A percentile compares a stretch with the other conserved stretches of the same genome.
phyloP scores from a whole-genome alignment of 202 grass and related monocot genomes.

The Setaria viridis region DNA sequence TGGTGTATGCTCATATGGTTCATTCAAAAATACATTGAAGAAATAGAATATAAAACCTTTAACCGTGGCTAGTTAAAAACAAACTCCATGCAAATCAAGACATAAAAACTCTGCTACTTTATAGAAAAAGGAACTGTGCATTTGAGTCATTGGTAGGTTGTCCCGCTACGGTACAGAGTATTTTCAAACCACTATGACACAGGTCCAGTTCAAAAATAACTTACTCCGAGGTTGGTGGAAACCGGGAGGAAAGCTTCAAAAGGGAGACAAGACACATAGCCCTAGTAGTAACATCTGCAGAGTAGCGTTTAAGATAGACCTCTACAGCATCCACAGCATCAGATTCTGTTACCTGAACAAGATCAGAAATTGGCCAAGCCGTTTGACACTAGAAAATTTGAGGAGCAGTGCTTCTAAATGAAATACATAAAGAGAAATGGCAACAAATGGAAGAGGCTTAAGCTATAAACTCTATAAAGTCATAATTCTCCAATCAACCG shows the following conservation, averaged over 20 bases:
- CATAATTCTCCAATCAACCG: constrained; percentile 20
- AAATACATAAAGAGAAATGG: constrained; percentile 28
- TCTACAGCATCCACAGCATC: constrained; percentile 95
- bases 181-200: constrained; percentile 10
- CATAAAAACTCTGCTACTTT: not conserved
- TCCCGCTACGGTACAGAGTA: constrained; percentile 3
- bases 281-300: constrained; percentile 85
- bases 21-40: not conserved
- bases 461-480: constrained; percentile 26
- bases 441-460: constrained; percentile 11
- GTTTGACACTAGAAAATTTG: constrained; percentile 38
- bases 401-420: constrained; percentile 24
- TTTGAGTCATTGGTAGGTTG: constrained; percentile 20
- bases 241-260: constrained; percentile 96
- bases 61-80: constrained; percentile 15
- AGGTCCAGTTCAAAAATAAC: constrained; percentile 52
- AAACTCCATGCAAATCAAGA: constrained; percentile 22
- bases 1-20: not conserved
- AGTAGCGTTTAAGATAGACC: constrained; percentile 68
- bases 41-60: constrained; percentile 2
- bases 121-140: constrained; percentile 8
- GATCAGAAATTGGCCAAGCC: constrained; percentile 42
- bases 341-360: constrained; percentile 96
- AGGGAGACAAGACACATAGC: constrained; percentile 97
- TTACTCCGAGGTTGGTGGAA: constrained; percentile 91